phyloP scores from a whole-genome alignment of 768 basidiomycete genomes.

The Rubroboletus satanas region DNA sequence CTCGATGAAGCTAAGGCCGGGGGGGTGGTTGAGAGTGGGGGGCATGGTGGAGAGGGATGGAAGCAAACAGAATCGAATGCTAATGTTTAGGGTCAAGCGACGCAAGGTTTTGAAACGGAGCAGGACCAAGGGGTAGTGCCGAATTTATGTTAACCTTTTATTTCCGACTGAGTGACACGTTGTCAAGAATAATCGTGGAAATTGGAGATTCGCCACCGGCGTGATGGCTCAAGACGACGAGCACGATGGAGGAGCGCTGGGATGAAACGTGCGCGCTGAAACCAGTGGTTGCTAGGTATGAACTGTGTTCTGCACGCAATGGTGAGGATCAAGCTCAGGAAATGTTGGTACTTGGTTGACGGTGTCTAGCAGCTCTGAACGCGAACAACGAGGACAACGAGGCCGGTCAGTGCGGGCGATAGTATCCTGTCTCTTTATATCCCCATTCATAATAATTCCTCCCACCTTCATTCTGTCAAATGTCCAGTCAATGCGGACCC shows the following conservation, averaged over 20 bases:
- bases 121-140: slow-evolving; percentile 12
- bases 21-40: slow-evolving; percentile 59
- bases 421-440: neutral
- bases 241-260: neutral
- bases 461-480: neutral
- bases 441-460: neutral
- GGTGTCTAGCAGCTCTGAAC: neutral
- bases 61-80: neutral
- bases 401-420: neutral
- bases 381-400: neutral
- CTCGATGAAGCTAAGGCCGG: slow-evolving; percentile 63
- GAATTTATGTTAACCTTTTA: slow-evolving; percentile 17
- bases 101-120: neutral
- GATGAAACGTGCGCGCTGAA: neutral
- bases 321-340: neutral
- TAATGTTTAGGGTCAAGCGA: neutral
- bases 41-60: slow-evolving; percentile 43
- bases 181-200: slow-evolving; percentile 20
- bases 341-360: neutral
- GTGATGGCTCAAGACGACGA: neutral
- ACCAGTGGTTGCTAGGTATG: neutral
- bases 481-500: neutral
- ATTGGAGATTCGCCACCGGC: neutral
- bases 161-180: slow-evolving; percentile 11
- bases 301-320: neutral